Evolutionary conservation across 148 eudicot species (phyloP).

Genomic region (Cornus controversa): DNA sequence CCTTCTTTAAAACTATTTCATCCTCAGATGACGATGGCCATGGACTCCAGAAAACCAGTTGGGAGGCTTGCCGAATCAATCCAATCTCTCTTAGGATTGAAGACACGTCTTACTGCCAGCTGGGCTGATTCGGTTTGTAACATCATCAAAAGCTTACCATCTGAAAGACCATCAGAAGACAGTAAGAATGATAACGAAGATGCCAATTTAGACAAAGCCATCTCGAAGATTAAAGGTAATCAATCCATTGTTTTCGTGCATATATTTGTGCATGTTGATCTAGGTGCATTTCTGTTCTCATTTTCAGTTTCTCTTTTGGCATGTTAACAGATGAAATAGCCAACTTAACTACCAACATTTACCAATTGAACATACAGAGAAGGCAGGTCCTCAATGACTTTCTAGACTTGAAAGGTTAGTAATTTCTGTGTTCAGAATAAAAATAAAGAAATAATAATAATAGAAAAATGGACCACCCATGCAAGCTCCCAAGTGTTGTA

Average conservation of each 20-base stretch:
- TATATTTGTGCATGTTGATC: too few relatives aligned
- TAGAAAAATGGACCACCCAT: too few relatives aligned
- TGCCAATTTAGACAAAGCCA: not conserved
- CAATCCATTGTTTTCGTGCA: too few relatives aligned
- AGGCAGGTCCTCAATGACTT: conserved; percentile 18
- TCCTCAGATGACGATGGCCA: not conserved
- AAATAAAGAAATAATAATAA: too few relatives aligned
- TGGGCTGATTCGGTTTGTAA: conserved; percentile 21
- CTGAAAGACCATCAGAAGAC: not conserved
- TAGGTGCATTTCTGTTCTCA: not conserved
- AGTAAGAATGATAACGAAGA: not conserved
- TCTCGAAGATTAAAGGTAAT: conserved; percentile 15
- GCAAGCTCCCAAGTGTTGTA: too few relatives aligned
- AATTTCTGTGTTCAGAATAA: not conserved
- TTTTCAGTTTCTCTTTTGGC: not conserved
- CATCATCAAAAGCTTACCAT: conserved; percentile 23
- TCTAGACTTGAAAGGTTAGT: conserved; percentile 18
- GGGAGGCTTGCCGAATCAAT: conserved; percentile 13
- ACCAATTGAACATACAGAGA: conserved; percentile 10
- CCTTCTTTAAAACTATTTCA: too few relatives aligned
- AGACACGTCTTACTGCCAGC: conserved; percentile 6
- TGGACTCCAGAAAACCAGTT: conserved; percentile 8
- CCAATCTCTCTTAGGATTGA: conserved; percentile 22
- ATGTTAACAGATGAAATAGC: conserved; percentile 6
- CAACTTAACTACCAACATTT: not conserved